Base-by-base conservation (phyloP, 495 filamentous ascomycete genomes). In the Lasiosphaeris hirsuta region DNA sequence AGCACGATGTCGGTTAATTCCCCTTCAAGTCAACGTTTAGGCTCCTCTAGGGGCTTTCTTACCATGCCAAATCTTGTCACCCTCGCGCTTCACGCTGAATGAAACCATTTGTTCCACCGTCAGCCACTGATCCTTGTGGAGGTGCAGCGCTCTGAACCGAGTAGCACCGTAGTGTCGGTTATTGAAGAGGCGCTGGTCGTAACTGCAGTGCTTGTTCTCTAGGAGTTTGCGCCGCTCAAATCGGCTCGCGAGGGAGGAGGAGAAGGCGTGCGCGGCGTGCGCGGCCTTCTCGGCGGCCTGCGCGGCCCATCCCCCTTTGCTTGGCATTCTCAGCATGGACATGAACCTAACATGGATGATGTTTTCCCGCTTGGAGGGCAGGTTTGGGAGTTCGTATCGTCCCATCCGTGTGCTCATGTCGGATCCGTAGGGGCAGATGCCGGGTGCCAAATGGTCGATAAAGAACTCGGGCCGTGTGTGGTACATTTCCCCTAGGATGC, bases 61-160 rank as follows among this genome's bases (percentile, higher is more conserved):
- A 47, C 44, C 44, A 23, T 47, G 44, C 44, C 44, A 47, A 10
- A 23, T 18, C 30, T 11, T 23, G 18, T 47, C 44, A 10, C 44
- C 30, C 14, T 47, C 44, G 10, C 14, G 11, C 11, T 5, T 47
- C 6, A 47, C 44, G 4, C 14, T 47, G 44, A 47, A 47, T 11
- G 44, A 47, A 47, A 47, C 18, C 6, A 47, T 47, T 23, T 47
- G 44, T 11, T 47, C 44, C 14, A 47, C 44, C 14, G 44, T 47
- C 5, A 47, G 2, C 2, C 6, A 47, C 44, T 23, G 44, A 13
- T 47, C 44, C 17, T 47, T 47, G 44, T 47, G 44, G 2, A 47
- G 5, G 11, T 47, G 44, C 44, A 47, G 18, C 44, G 44, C 44
- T 18, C 44, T 17, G 44, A 47, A 47, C 18, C 44, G 44, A 18